These are phyloP conservation scores for Corinectria fuckeliana DNA, from an alignment of 2,329 filamentous ascomycete genomes.

Conservation along the genomic window DNA sequence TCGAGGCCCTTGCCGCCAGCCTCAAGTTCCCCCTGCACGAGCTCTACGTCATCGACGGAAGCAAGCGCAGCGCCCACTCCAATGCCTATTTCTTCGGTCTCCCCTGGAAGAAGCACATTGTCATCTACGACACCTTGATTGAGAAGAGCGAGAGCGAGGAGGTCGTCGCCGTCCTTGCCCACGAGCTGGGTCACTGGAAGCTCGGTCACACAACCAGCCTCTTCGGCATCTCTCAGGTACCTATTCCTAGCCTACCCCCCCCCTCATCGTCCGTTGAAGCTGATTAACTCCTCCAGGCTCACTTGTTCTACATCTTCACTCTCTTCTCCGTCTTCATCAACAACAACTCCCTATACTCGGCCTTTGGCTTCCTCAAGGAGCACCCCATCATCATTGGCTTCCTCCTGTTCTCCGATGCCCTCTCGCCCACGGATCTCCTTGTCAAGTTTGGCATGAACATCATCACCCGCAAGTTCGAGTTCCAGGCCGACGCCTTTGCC, in stretches of 20 bases:
- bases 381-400: constrained; percentile 96
- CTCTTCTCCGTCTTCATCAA: constrained; percentile 98
- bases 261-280: constrained; percentile 35
- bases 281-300: constrained; percentile 62
- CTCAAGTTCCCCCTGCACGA: constrained; percentile 93
- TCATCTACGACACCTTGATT: constrained; percentile 97
- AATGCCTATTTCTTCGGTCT: constrained; percentile 97
- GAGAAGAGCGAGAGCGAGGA: constrained; percentile 93
- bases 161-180: constrained; percentile 91
- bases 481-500: constrained; percentile 93
- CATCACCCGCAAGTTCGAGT: constrained; percentile 92
- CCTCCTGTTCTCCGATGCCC: constrained; percentile 95
- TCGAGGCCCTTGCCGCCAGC: constrained; percentile 82
- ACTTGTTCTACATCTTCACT: constrained; percentile 96
- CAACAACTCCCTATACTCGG: constrained; percentile 87
- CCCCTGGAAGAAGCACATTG: constrained; percentile 99
- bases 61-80: constrained; percentile 85
- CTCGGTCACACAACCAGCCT: constrained; percentile 93
- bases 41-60: constrained; percentile 92
- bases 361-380: constrained; percentile 85
- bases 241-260: neutral
- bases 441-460: constrained; percentile 97
- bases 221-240: constrained; percentile 82
- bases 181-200: constrained; percentile 97
- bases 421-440: constrained; percentile 91